phyloP scores from a whole-genome alignment of 2,329 filamentous ascomycete genomes.

The Cladosporium sp. region DNA sequence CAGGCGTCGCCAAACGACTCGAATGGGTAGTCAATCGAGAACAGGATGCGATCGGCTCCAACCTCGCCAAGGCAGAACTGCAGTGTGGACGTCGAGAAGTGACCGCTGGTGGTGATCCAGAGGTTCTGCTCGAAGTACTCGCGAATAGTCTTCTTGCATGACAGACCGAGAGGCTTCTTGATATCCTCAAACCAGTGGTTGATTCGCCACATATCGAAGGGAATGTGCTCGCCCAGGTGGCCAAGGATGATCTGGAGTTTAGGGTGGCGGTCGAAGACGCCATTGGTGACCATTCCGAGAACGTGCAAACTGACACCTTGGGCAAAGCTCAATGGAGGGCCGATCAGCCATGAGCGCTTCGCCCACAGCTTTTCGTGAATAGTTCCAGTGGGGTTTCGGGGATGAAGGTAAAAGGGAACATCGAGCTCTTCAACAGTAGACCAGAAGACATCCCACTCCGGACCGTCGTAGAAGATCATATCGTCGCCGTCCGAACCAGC shows the following conservation, averaged over 20 bases:
- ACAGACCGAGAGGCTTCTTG: constrained; percentile 53
- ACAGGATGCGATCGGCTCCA: constrained; percentile 38
- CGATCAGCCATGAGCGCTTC: constrained; percentile 61
- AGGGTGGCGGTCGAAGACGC: constrained; percentile 53
- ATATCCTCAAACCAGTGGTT: constrained; percentile 52
- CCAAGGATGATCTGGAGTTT: constrained; percentile 52
- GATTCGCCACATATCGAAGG: constrained; percentile 54
- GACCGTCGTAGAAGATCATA: constrained; percentile 65
- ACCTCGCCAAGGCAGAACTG: constrained; percentile 54
- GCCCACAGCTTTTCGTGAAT: constrained; percentile 62
- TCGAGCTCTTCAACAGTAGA: constrained; percentile 59
- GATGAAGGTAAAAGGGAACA: constrained; percentile 67
- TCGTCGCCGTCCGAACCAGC: constrained; percentile 60
- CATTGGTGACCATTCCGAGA: constrained; percentile 55
- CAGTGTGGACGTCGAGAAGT: constrained; percentile 58
- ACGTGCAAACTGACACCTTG: constrained; percentile 62
- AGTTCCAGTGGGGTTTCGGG: constrained; percentile 49
- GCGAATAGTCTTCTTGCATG: constrained; percentile 51
- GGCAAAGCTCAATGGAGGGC: constrained; percentile 61
- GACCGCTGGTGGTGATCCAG: constrained; percentile 60
- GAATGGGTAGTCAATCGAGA: constrained; percentile 37
- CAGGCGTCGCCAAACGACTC: constrained; percentile 36
- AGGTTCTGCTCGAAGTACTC: constrained; percentile 60
- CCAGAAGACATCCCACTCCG: constrained; percentile 66
- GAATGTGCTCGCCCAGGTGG: constrained; percentile 54